Evolutionary conservation across 208 protist species (phyloP), one percentile per base, ranked within the genome.

Genomic region (Trichomonas vaginalis): DNA sequence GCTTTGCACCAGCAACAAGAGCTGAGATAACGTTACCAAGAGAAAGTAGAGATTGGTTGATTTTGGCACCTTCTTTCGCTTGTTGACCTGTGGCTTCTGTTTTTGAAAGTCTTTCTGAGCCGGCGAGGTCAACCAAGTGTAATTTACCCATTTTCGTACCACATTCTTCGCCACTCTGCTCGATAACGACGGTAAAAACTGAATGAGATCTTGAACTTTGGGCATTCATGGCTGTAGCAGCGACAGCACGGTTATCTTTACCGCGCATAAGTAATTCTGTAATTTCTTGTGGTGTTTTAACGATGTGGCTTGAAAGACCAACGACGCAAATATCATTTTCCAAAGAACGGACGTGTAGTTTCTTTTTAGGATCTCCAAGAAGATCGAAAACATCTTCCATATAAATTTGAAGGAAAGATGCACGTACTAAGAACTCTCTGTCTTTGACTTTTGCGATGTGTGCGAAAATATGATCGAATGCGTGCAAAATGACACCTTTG

Each of bases 11-110:
- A 39, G 80, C 83, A 80, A 96, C 96, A 10, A 97, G 88, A 2
- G 96, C 96, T 42, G 96, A 96, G n/a, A 97, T 97, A 83, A 97
- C 96, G 83, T 97, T 97, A 37, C 97, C 97, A n/a, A 98, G 96
- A 21, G 97, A 97, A 3, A 97, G 97, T 61, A 98, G 97, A 23
- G 97, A 97, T 14, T 97, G 96, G 96, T 98, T 98, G 96, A 98
- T 98, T 80, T 97, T 97, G 12, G 96, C 97, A 21, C 97, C 97
- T 95, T 97, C 97, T 95, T 96, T 96, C 0, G 97, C 96, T 1
- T 96, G 96, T 23, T 97, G 96, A 17, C 97, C 97, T 23, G 79
- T 96, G 3, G 97, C 95, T 86, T 96, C 95, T 46, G 97, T 97
- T 96, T 97, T 97, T 39, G 95, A 96, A 96, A 97, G 96, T 32